Conservation (phyloP, 495 filamentous ascomycete genomes). For the Hypoxylon fragiforme region DNA sequence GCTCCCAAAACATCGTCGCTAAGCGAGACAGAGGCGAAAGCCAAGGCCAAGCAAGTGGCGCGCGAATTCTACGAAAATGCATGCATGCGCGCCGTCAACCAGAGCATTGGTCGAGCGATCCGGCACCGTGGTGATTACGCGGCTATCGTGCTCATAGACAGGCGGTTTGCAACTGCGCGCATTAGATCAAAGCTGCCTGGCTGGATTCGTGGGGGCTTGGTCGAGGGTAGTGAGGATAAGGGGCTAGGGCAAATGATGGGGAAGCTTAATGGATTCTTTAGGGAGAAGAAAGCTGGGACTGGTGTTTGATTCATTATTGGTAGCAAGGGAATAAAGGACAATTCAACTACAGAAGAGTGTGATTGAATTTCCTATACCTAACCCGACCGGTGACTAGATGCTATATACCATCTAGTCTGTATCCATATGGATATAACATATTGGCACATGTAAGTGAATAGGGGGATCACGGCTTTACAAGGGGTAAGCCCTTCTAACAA, state of each 20-base stretch:
- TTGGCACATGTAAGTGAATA: too few species aligned
- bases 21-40: constrained; percentile 45
- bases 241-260: constrained; percentile 59
- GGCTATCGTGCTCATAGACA: constrained; percentile 82
- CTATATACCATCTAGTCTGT: too few species aligned
- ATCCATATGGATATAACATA: too few species aligned
- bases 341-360: too few species aligned
- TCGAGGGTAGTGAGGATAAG: constrained; percentile 48
- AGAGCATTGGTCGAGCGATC: constrained; percentile 92
- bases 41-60: constrained; percentile 64
- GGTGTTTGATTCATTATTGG: background rate
- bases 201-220: constrained; percentile 77
- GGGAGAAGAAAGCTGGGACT: constrained; percentile 41
- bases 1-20: constrained; percentile 39
- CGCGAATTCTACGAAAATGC: constrained; percentile 92
- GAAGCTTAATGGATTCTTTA: constrained; percentile 60
- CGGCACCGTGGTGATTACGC: constrained; percentile 88
- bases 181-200: constrained; percentile 80
- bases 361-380: too few species aligned
- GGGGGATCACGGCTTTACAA: too few species aligned
- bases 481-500: too few species aligned
- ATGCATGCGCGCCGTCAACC: constrained; percentile 96
- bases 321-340: too few species aligned
- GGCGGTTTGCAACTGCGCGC: constrained; percentile 67
- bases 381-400: too few species aligned